Base-by-base conservation (phyloP, 2,329 filamentous ascomycete genomes). In the Ophiostoma sp. region DNA sequence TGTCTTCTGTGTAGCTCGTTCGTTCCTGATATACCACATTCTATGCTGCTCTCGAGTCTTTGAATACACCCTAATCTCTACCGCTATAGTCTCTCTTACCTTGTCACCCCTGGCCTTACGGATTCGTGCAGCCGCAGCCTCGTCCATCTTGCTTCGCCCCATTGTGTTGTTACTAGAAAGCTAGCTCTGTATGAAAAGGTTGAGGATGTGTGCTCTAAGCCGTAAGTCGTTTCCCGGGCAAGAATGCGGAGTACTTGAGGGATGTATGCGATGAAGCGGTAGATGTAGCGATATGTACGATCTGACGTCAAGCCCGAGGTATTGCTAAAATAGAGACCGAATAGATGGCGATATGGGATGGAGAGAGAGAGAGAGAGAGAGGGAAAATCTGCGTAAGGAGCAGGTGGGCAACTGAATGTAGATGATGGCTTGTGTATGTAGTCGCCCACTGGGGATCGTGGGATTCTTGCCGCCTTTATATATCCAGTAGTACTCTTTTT, bases 101-200 rank as follows among this genome's bases (percentile, higher is more conserved):
- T 78, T 78, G 16, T 76, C 76, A 12, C 80, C 80, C 49, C 77
- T 76, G 4, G 80, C 76, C 69, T 76, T 79, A 44, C 76, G 75
- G 70, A 82, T 82, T 66, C 80, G 76, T 64, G 77, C 77, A 2
- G 77, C 79, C 5, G 78, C 77, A 16, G 77, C 76, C 3, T 79
- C 76, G 70, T 81, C 79, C 80, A 82, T 82, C 70, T 78, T 80
- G 40, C 74, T 74, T 64, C 75, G 75, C 4, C 75, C 76, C 76
- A 78, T 79, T 40, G 38, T 42, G 16, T 38, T 41, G 12, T 27
- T 27, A 8, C 11, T 18, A 42, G 58, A 60, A 38, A 60, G 55
- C 5, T n/a, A 36, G 12, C 45, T n/a, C 18, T 55, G n/a, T 27
- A 9, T 55, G 49, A 55, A 27, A 14, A 27, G 27, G 27, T 27